Evolutionary conservation across 345 rosid genomes (phyloP).

Genomic region (Ailanthus altissimus): DNA sequence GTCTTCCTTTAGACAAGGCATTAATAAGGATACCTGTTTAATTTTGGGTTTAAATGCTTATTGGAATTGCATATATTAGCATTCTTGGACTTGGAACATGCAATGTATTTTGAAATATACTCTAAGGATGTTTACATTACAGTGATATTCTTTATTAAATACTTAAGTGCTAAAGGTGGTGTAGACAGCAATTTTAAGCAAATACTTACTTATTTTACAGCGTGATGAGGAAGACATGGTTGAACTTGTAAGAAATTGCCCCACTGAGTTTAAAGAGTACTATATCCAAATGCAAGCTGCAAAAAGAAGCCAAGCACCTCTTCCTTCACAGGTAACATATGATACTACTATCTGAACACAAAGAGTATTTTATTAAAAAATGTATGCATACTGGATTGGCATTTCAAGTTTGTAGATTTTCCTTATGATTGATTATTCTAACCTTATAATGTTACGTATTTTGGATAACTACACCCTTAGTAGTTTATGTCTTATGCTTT

Average conservation of each 20-base stretch:
- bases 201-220: conserved; percentile 40
- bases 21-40: neutral
- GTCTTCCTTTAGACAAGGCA: neutral
- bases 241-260: conserved; percentile 76
- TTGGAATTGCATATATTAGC: neutral
- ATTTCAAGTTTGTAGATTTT: neutral
- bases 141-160: conserved; percentile 8
- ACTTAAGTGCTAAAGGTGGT: conserved; percentile 14
- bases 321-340: conserved; percentile 70
- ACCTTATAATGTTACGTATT: neutral
- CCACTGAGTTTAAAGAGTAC: conserved; percentile 78
- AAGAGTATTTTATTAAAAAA: neutral
- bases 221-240: conserved; percentile 88
- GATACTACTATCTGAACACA: neutral
- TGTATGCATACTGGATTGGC: neutral
- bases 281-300: conserved; percentile 95
- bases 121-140: neutral
- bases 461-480: neutral
- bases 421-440: neutral
- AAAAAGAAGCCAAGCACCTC: conserved; percentile 92
- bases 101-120: neutral
- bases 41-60: neutral
- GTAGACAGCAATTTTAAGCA: neutral
- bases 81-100: neutral
- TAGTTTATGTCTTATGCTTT: neutral